Base-by-base conservation (phyloP, 768 basidiomycete species). In the Tylopilus vinaceipallidus region DNA sequence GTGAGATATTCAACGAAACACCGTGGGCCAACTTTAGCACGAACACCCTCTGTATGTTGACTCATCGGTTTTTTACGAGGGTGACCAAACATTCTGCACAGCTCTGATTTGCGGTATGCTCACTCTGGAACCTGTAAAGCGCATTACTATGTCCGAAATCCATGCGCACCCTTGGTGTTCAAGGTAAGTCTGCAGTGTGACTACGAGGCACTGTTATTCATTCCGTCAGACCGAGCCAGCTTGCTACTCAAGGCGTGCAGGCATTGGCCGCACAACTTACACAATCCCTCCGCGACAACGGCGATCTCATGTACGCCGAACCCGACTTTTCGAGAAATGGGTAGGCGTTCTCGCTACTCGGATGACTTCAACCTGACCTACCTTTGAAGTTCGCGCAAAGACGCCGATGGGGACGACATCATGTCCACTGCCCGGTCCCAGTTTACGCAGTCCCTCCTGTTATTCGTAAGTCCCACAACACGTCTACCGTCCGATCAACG, bases 101-200 rank as follows among this genome's bases (percentile, higher is more conserved):
- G 94, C 84, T 9, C 72, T 97, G 3, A 71, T 98, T n/a, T 73
- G 81, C 7, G 81, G 82, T 2, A 77, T 97, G 64, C 69, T 95
- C 23, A 81, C 82, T 2, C 67, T 95, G 17, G 79, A 94, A 53
- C 84, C 95, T 0, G 63, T 64, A 3, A 66, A 79, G 39, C 77
- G 95, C 14, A 74, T 91, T 64, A 86, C 80, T 0, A 74, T 97
- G 3, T 62, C 73, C 0, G 76, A 81, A 24, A 72, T 82, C 4
- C 68, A 68, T 32, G 58, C 67, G 7, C 88, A 94, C 65, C 82
- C 81, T 0, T 98, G 95, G 95, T 81, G 78, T 48, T 73, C 76
- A 47, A 80, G 84, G 89, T 86, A 65, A 49, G 75, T 52, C 33
- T 17, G 13, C 16, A 26, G 4, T 20, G 23, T 16, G 17, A 3